phyloP scores from a whole-genome alignment of 2,329 filamentous ascomycete species.

The Cryoendolithus antarcticus region DNA sequence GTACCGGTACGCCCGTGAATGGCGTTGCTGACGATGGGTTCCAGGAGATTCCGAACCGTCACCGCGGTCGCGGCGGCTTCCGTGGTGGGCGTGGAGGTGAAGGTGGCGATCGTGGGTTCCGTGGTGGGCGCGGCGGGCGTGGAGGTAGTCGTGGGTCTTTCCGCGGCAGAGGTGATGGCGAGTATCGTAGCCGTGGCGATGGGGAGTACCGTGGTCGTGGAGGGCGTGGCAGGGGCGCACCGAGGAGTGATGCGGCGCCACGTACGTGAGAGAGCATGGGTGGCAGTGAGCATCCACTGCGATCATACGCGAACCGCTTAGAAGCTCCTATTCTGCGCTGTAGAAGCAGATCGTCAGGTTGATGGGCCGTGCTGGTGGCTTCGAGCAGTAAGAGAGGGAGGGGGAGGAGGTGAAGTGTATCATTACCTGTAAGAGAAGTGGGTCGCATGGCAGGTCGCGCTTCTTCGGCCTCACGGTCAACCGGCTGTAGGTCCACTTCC shows the following conservation, averaged over 20 bases:
- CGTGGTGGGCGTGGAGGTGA: conserved; percentile 23
- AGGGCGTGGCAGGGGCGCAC: conserved; percentile 10
- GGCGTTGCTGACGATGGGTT: conserved; percentile 47
- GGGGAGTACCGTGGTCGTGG: conserved; percentile 13
- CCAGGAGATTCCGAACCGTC: conserved; percentile 45
- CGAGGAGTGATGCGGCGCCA: conserved; percentile 3
- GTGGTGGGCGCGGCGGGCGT: conserved; percentile 18
- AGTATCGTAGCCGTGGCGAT: conserved; percentile 12
- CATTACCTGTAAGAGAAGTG: no score
- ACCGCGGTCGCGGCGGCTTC: conserved; percentile 30
- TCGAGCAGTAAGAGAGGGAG: no score
- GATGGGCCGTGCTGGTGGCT: no score
- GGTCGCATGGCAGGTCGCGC: no score
- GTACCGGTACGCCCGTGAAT: conserved; percentile 8
- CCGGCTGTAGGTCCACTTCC: no score
- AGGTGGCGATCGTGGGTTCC: no score
- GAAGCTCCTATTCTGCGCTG: no score
- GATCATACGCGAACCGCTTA: no score
- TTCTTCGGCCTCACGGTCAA: no score
- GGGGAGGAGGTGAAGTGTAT: no score
- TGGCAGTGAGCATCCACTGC: no score
- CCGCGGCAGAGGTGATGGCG: conserved; percentile 32
- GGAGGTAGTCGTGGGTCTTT: conserved; percentile 18
- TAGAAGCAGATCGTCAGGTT: no score
- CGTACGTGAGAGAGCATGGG: background rate